Conservation (phyloP, 75 land plant genomes). For the Azolla pinnata region DNA sequence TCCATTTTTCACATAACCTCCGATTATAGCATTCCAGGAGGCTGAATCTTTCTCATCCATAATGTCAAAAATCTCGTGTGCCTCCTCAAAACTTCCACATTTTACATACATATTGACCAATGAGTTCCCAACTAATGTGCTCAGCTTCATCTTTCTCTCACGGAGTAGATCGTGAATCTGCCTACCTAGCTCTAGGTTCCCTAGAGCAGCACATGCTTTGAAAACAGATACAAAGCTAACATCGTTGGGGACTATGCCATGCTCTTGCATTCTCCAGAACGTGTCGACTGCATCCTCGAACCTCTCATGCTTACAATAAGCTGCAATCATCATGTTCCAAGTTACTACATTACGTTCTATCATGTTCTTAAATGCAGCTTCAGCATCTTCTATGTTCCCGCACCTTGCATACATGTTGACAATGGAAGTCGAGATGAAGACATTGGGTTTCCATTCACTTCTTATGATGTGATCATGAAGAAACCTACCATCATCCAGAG, state of each 20-base stretch:
- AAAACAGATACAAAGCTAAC: constrained; percentile 4
- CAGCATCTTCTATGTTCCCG: constrained; percentile 1
- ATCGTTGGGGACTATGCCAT: constrained; percentile 6
- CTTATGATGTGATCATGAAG: constrained; percentile 2
- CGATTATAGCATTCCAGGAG: constrained; percentile 11
- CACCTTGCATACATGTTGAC: constrained; percentile 15
- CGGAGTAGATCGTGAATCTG: not conserved
- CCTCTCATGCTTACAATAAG: constrained; percentile 6
- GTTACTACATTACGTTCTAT: not conserved
- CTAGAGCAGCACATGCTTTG: not conserved
- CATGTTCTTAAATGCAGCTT: not conserved
- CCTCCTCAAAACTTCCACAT: constrained; percentile 16
- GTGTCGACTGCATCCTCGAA: not conserved
- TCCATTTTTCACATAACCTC: constrained; percentile 6
- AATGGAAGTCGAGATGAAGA: not conserved
- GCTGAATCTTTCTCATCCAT: not conserved
- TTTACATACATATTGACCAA: constrained; percentile 10
- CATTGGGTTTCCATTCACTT: constrained; percentile 6
- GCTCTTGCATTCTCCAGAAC: constrained; percentile 7
- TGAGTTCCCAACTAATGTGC: not conserved
- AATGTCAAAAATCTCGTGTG: not conserved
- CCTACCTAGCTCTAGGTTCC: constrained; percentile 1
- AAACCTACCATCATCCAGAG: not conserved
- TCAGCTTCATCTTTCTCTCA: not conserved
- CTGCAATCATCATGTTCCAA: constrained; percentile 13